Evolutionary conservation across 2,329 filamentous ascomycete genomes (phyloP).

Genomic region (Fusarium austroafricanum): DNA sequence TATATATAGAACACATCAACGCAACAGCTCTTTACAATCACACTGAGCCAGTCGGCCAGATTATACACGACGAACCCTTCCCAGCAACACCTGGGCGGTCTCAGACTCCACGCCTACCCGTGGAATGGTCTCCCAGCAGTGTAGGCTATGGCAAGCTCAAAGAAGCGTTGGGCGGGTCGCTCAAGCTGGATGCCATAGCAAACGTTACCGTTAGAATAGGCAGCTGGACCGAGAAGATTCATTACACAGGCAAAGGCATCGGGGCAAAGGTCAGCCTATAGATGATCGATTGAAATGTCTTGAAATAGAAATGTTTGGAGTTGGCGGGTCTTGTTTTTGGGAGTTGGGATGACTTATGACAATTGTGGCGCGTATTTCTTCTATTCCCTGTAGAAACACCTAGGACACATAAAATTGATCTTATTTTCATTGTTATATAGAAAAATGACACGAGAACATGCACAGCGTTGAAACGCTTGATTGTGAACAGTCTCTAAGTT

Average conservation of each 20-base stretch:
- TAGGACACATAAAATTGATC: slow-evolving; percentile 21
- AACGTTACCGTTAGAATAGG: slow-evolving; percentile 80
- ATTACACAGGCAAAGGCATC: slow-evolving; percentile 77
- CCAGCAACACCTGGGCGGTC: slow-evolving; percentile 79
- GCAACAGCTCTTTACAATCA: slow-evolving; percentile 89
- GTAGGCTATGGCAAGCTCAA: slow-evolving; percentile 86
- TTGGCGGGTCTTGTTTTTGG: slow-evolving; percentile 14
- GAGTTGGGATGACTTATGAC: slow-evolving; percentile 2
- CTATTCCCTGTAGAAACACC: neutral
- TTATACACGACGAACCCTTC: slow-evolving; percentile 80
- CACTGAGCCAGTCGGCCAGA: slow-evolving; percentile 80
- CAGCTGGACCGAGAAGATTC: slow-evolving; percentile 77
- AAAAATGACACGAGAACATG: neutral
- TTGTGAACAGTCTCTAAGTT: neutral
- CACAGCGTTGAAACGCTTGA: neutral
- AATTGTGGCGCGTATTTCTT: neutral
- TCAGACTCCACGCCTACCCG: slow-evolving; percentile 80
- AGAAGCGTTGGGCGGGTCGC: slow-evolving; percentile 80
- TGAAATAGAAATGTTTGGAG: slow-evolving; percentile 24
- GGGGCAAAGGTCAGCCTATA: slow-evolving; percentile 66
- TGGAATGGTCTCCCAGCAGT: slow-evolving; percentile 80
- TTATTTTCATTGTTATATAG: neutral
- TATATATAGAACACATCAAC: slow-evolving; percentile 83
- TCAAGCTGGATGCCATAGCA: slow-evolving; percentile 84
- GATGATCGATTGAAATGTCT: slow-evolving; percentile 4